phyloP scores from a whole-genome alignment of 805 yeast genomes.

The Pichia sporocuriosa region DNA sequence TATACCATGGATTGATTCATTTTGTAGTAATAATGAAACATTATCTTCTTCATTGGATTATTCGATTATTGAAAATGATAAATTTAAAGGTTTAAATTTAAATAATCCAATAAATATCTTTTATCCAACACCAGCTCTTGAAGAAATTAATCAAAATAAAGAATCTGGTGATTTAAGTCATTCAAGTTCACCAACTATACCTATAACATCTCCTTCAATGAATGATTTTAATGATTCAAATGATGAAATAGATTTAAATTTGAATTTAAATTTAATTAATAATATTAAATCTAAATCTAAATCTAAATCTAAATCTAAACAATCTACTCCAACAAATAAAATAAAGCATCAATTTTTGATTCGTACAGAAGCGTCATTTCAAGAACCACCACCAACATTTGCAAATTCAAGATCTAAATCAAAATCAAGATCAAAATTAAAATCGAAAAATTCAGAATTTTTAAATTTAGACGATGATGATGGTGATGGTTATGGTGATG shows the following conservation, averaged over 20 bases:
- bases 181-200: slow-evolving; percentile 14
- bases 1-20: not conserved
- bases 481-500: too few species aligned
- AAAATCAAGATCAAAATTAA: not conserved
- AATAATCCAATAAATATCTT: too few species aligned
- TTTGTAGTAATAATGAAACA: too few species aligned
- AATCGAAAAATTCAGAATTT: not conserved
- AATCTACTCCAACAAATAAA: not conserved
- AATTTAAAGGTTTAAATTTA: too few species aligned
- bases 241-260: not conserved
- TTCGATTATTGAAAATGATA: too few species aligned
- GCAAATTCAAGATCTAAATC: too few species aligned
- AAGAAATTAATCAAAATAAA: not conserved
- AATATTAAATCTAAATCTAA: not conserved
- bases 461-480: not conserved
- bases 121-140: too few species aligned
- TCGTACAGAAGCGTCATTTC: not conserved
- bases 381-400: slow-evolving; percentile 14
- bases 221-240: slow-evolving; percentile 5
- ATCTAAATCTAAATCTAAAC: not conserved
- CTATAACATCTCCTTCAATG: slow-evolving; percentile 19
- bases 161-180: not conserved
- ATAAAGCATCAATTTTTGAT: slow-evolving; percentile 3
- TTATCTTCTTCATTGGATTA: too few species aligned
- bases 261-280: not conserved